Evolutionary conservation across 148 eudicot species (phyloP), one percentile per base, ranked within the genome.

Genomic region (Arbutus unedo): DNA sequence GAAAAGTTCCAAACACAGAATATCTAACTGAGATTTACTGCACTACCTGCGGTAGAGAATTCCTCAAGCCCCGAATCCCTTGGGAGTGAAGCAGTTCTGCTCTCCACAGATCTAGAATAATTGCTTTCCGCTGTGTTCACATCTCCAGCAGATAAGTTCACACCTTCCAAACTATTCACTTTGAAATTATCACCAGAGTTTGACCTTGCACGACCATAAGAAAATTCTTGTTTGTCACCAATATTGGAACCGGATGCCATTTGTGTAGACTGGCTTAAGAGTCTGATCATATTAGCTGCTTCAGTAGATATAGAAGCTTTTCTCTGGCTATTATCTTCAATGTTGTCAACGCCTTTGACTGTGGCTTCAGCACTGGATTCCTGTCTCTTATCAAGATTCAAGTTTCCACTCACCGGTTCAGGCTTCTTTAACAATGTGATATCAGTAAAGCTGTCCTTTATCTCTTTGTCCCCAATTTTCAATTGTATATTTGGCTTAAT

Each of bases 361-460:
- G 85, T 81, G 43, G 82, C 75, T 38, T 85, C 82, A 54, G 54
- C 76, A 66, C 87, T 82, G 54, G 71, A 51, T 49, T 74, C 88
- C 82, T 86, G 84, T 48, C 71, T 82, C 55, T 60, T 82, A 31
- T 77, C 89, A 49, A 43, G 59, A 82, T 79, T 85, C 74, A 84
- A 85, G 67, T 79, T 80, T 64, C 48, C 67, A 68, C 74, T 84
- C 55, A 85, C 48, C 16, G 79, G 89, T 71, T 89, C 90, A 74
- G 99, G 98, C 88, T 88, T 97, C 88, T 84, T 93, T 87, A 94
- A 78, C 93, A 93, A 84, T 56, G 97, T 90, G 81, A 94, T 90
- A 83, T 93, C 95, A 87, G 89, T 89, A 84, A 92, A 97, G 79
- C 84, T 89, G 64, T 94, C 95, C 78, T 85, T 87, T 44, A 86